Conservation (phyloP, 257 asterid species). For the Solanum sitiens region DNA sequence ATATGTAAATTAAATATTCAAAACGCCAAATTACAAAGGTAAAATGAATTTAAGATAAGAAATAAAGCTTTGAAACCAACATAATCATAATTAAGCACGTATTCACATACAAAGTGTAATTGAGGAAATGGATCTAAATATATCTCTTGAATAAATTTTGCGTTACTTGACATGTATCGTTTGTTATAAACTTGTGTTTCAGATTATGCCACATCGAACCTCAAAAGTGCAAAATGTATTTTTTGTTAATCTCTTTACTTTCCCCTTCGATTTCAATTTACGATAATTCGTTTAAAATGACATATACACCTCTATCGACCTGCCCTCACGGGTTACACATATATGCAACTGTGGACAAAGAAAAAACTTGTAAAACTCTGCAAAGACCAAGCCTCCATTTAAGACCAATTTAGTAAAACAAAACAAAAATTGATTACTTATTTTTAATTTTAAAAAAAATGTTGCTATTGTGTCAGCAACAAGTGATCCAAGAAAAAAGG, state of each 20-base stretch:
- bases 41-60: not conserved
- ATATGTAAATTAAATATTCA: not conserved
- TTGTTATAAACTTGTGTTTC: not conserved
- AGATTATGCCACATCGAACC: not conserved
- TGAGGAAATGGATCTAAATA: not conserved
- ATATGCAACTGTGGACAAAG: not conserved
- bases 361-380: not conserved
- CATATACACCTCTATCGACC: not conserved
- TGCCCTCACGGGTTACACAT: not conserved
- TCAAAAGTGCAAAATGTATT: not conserved
- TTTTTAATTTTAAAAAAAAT: not conserved
- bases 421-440: not conserved
- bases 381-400: not conserved
- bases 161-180: no score
- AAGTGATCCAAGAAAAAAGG: not conserved
- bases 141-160: not conserved
- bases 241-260: not conserved
- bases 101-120: not conserved
- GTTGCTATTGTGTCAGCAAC: not conserved
- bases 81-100: not conserved
- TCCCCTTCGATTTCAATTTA: fast-evolving
- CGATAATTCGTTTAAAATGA: fast-evolving
- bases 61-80: not conserved
- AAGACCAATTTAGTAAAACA: not conserved
- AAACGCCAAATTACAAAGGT: not conserved